phyloP scores from a whole-genome alignment of 768 basidiomycete genomes.

The Kwoniella heveanensis region DNA sequence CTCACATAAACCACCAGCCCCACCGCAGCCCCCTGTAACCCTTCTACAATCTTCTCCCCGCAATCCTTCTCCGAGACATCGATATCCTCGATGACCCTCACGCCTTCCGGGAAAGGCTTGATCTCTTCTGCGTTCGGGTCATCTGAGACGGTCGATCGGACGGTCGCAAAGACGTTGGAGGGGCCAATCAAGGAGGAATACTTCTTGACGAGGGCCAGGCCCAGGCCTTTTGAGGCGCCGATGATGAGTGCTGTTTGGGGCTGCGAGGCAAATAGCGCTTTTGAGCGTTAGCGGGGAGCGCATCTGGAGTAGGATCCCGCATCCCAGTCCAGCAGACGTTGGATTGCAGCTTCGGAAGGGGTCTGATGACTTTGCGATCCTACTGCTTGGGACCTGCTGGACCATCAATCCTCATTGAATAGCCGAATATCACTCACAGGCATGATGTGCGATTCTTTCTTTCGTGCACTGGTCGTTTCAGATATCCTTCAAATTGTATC shows the following conservation, averaged over 20 bases:
- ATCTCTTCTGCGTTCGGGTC: slow-evolving; percentile 2
- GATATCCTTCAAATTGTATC: too few species aligned
- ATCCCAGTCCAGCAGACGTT: not conserved
- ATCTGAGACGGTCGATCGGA: slow-evolving; percentile 20
- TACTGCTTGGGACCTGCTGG: too few species aligned
- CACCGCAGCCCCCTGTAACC: slow-evolving; percentile 53
- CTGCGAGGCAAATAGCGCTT: slow-evolving; percentile 5
- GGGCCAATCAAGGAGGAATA: slow-evolving; percentile 38
- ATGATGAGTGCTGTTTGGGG: slow-evolving; percentile 55
- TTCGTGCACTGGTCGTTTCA: too few species aligned
- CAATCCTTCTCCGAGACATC: slow-evolving; percentile 57
- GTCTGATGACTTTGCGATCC: too few species aligned
- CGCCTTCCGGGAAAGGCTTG: slow-evolving; percentile 51
- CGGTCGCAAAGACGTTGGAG: slow-evolving; percentile 58
- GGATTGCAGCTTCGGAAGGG: too few species aligned
- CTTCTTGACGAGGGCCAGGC: slow-evolving; percentile 56
- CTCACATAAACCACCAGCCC: slow-evolving; percentile 58
- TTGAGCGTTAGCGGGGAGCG: not conserved
- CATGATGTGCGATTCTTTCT: too few species aligned
- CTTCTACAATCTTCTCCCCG: slow-evolving; percentile 57
- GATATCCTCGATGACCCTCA: slow-evolving; percentile 57
- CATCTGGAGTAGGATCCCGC: too few species aligned
- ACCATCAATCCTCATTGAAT: too few species aligned
- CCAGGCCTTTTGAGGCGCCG: slow-evolving; percentile 61
- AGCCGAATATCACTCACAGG: not conserved